Conservation (phyloP, 2,329 filamentous ascomycete genomes). For the Trichophyton mentagrophytes region DNA sequence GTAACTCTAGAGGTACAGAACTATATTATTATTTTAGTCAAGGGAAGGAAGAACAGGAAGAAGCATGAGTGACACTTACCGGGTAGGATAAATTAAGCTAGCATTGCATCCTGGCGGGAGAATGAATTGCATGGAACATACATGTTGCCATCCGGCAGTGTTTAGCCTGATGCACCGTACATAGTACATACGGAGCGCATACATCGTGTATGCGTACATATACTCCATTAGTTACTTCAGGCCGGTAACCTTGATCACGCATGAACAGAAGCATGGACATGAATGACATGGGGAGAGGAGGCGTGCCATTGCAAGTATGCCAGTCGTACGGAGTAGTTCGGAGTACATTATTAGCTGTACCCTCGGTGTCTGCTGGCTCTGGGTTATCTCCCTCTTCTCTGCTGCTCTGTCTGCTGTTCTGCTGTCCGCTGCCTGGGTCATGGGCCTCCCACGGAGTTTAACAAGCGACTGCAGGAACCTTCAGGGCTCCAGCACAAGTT, state of each 20-base stretch:
- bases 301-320: no score
- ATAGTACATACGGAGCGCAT: no score
- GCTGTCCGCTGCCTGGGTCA: neutral
- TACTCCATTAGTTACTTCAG: neutral
- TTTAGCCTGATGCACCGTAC: no score
- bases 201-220: neutral
- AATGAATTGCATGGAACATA: neutral
- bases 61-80: neutral
- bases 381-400: no score
- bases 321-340: no score
- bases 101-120: constrained; percentile 1
- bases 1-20: no score
- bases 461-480: constrained; percentile 1
- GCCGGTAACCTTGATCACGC: neutral
- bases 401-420: no score
- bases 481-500: neutral
- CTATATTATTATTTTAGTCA: no score
- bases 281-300: no score
- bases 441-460: neutral
- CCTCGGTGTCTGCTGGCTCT: neutral
- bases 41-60: no score
- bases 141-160: neutral
- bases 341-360: no score
- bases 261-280: neutral
- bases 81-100: neutral